phyloP scores from a whole-genome alignment of 2,329 filamentous ascomycete genomes.

The Lasiodiplodia sp. region DNA sequence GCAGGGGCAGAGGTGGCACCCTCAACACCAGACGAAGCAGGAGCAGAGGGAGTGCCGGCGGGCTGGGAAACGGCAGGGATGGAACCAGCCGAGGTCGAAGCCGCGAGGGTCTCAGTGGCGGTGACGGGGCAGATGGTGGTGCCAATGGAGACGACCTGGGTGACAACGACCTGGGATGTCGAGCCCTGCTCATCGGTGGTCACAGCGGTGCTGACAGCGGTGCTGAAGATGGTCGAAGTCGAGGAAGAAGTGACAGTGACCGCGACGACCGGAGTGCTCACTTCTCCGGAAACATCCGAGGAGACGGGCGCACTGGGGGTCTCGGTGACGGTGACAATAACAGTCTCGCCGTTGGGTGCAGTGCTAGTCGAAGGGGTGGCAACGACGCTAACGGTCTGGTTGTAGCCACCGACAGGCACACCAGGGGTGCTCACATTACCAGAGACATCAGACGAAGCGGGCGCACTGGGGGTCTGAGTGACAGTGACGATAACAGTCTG shows the following conservation, averaged over 20 bases:
- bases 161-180: conserved; percentile 29
- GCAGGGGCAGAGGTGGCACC: not conserved
- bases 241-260: conserved; percentile 47
- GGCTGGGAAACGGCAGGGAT: not conserved
- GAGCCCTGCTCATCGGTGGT: conserved; percentile 17
- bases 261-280: not conserved
- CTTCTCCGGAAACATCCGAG: not conserved
- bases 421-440: conserved; percentile 25
- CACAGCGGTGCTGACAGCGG: not conserved
- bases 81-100: conserved; percentile 30
- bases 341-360: not conserved
- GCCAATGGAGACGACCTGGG: conserved; percentile 51
- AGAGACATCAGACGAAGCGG: conserved; percentile 8
- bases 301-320: not conserved
- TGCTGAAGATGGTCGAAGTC: conserved; percentile 36
- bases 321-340: conserved; percentile 1
- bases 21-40: not conserved
- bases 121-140: conserved; percentile 12
- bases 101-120: conserved; percentile 16
- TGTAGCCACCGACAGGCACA: conserved; percentile 33
- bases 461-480: not conserved
- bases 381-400: conserved; percentile 6
- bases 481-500: conserved; percentile 2
- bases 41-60: not conserved
- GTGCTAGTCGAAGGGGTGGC: not conserved